Conservation (phyloP, 2,329 filamentous ascomycete species). For the Pseudopithomyces chartarum region DNA sequence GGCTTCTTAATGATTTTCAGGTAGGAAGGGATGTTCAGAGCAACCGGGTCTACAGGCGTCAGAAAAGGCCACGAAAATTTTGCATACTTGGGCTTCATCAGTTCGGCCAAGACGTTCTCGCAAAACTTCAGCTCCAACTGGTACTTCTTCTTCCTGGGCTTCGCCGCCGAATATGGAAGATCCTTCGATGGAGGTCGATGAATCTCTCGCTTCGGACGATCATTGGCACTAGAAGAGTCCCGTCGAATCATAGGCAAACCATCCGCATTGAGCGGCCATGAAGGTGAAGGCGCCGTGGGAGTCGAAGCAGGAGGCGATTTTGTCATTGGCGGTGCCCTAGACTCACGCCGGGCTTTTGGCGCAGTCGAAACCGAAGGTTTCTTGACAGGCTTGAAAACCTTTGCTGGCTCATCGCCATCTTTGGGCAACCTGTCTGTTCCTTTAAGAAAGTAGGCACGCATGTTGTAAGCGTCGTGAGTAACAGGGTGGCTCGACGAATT, state of each 20-base stretch:
- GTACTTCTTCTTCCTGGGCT: conserved; percentile 88
- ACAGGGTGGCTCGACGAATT: conserved; percentile 81
- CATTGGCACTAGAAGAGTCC: conserved; percentile 78
- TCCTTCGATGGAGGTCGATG: conserved; percentile 90
- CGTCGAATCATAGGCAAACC: conserved; percentile 83
- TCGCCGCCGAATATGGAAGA: conserved; percentile 80
- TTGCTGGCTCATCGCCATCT: conserved; percentile 54
- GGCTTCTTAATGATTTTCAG: conserved; percentile 94
- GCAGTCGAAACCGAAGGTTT: conserved; percentile 38
- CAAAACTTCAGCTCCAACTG: conserved; percentile 90
- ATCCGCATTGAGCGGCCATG: conserved; percentile 78
- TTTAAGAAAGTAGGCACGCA: conserved; percentile 64
- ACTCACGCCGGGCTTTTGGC: conserved; percentile 54
- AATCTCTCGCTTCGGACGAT: conserved; percentile 89
- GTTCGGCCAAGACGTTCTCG: conserved; percentile 76
- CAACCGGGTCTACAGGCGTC: conserved; percentile 87
- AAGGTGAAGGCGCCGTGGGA: conserved; percentile 46
- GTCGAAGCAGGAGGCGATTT: conserved; percentile 50
- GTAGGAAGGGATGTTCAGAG: conserved; percentile 90
- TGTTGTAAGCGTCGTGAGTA: conserved; percentile 67
- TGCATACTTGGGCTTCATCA: conserved; percentile 75
- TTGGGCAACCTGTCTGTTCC: conserved; percentile 65
- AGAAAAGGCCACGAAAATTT: conserved; percentile 75
- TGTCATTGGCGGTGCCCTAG: conserved; percentile 48
- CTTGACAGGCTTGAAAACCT: conserved; percentile 44